phyloP scores from a whole-genome alignment of 768 basidiomycete species.

The Russula vinacea region DNA sequence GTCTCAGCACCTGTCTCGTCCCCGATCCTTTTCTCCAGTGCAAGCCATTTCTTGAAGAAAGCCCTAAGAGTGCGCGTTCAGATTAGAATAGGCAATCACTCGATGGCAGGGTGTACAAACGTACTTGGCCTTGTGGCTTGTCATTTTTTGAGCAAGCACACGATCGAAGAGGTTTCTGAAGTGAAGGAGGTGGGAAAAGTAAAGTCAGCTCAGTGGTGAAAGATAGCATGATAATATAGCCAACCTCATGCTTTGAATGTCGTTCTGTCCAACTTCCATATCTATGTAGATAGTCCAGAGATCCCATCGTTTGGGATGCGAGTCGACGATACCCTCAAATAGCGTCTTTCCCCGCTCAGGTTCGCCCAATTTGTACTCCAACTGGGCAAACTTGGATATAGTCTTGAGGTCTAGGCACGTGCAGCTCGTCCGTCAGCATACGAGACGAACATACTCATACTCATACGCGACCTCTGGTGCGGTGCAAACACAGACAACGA shows the following conservation, averaged over 20 bases:
- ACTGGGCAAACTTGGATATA: constrained; percentile 89
- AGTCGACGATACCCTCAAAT: constrained; percentile 94
- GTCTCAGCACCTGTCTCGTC: constrained; percentile 75
- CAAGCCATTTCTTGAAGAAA: constrained; percentile 98
- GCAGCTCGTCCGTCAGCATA: constrained; percentile 1
- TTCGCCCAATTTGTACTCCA: constrained; percentile 94
- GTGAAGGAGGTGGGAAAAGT: neutral
- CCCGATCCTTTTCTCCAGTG: constrained; percentile 79
- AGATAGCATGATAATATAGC: constrained; percentile 25
- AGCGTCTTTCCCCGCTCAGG: constrained; percentile 92
- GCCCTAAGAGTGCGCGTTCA: constrained; percentile 46
- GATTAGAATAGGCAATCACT: neutral
- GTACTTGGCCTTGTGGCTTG: constrained; percentile 93
- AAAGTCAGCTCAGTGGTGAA: constrained; percentile 2
- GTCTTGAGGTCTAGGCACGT: constrained; percentile 78
- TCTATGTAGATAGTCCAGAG: constrained; percentile 97
- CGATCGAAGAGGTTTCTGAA: constrained; percentile 82
- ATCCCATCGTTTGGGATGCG: constrained; percentile 92
- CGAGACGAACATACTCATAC: no score
- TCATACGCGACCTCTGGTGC: neutral
- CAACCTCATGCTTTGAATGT: constrained; percentile 77
- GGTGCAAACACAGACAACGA: neutral
- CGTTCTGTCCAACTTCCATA: constrained; percentile 80
- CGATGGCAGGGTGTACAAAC: constrained; percentile 34
- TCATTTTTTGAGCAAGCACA: constrained; percentile 80